phyloP scores from a whole-genome alignment of 1,284 basidiomycete genomes.

The Rhizoctonia solani region DNA sequence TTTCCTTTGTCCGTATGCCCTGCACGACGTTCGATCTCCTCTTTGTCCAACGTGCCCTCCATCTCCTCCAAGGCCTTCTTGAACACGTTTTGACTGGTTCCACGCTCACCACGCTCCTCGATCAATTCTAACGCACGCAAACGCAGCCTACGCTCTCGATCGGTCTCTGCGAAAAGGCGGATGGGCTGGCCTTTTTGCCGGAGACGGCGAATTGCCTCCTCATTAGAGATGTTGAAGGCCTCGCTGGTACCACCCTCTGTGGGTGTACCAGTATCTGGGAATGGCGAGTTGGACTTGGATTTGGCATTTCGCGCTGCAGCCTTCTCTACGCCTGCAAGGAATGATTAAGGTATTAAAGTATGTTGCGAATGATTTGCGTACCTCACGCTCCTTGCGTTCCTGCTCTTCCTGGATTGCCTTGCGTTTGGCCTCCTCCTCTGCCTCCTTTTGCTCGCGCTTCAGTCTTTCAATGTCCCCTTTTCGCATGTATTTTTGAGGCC shows the following conservation, averaged over 20 bases:
- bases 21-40: constrained; percentile 48
- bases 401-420: constrained; percentile 43
- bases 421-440: constrained; percentile 50
- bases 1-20: constrained; percentile 55
- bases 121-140: constrained; percentile 92
- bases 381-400: constrained; percentile 38
- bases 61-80: constrained; percentile 91
- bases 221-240: constrained; percentile 87
- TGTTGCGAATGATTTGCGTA: constrained; percentile 39
- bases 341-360: constrained; percentile 39
- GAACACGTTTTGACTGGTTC: constrained; percentile 87
- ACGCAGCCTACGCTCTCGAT: constrained; percentile 89
- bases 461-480: constrained; percentile 78
- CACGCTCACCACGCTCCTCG: constrained; percentile 76
- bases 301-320: constrained; percentile 38
- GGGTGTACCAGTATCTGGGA: constrained; percentile 43
- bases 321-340: constrained; percentile 11
- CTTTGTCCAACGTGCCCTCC: constrained; percentile 63
- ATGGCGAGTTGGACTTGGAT: constrained; percentile 40
- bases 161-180: constrained; percentile 91
- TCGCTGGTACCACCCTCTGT: constrained; percentile 35
- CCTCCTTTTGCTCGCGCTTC: constrained; percentile 60
- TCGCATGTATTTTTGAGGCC: constrained; percentile 83
- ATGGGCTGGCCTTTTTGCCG: constrained; percentile 93
- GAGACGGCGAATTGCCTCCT: constrained; percentile 87